Conservation (phyloP, 148 eudicot species). For the Vaccinium darrowii region DNA sequence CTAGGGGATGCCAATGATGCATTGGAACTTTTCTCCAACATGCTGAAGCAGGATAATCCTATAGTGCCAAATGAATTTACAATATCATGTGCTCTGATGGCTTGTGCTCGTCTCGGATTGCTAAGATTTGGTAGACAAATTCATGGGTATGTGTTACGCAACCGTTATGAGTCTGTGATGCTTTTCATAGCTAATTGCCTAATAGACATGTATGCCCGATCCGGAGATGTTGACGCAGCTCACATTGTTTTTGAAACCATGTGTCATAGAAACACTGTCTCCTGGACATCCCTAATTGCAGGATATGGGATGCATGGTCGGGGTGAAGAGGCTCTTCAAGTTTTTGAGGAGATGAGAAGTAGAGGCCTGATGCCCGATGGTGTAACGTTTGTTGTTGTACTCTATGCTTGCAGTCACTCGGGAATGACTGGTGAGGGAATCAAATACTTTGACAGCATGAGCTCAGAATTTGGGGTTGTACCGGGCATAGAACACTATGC, state of each 20-base stretch:
- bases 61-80: conserved; percentile 63
- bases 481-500: conserved; percentile 74
- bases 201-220: conserved; percentile 77
- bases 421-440: conserved; percentile 66
- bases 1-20: conserved; percentile 76
- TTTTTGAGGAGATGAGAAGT: conserved; percentile 56
- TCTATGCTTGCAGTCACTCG: conserved; percentile 84
- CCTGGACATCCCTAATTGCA: conserved; percentile 79
- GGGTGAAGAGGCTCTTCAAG: conserved; percentile 61
- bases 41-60: conserved; percentile 38
- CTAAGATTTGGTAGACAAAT: conserved; percentile 63
- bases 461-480: conserved; percentile 45
- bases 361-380: conserved; percentile 50
- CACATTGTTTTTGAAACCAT: conserved; percentile 56
- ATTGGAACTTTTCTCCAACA: conserved; percentile 51
- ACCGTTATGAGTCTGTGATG: conserved; percentile 38
- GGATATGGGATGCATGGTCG: conserved; percentile 85
- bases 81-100: conserved; percentile 64
- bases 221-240: conserved; percentile 63
- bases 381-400: conserved; percentile 64
- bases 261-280: conserved; percentile 56
- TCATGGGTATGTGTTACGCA: conserved; percentile 61
- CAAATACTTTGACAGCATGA: conserved; percentile 56
- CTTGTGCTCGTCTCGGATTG: conserved; percentile 66
- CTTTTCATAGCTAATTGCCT: conserved; percentile 64